Base-by-base conservation (phyloP, 192 early-diverging fungal species). In the Gaertneriomyces sp. region DNA sequence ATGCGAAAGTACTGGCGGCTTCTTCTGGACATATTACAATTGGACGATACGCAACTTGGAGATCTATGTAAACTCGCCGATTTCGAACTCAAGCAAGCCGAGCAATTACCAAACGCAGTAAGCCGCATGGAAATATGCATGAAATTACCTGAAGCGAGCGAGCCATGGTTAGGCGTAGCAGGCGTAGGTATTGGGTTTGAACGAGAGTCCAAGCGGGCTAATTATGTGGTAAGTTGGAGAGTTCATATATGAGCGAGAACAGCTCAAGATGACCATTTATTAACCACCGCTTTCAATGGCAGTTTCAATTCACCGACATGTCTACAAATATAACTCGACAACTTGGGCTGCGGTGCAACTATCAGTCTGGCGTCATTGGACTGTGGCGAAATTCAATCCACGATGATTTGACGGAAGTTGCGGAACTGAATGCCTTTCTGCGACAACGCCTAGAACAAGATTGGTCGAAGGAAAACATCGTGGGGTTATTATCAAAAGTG, bases 291-390 rank as follows among this genome's bases (percentile, higher is more conserved):
- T 51, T 25, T 17, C 42, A 16, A 7, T 17, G 49, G 7, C 60
- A 62, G 68, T 56, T 62, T 42, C 58, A 60, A 5, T 38, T 52
- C 38, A 53, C 45, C 4, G 50, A 69, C 38, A 14, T 20, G 5
- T 52, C 11, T 5, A 68, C 66, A 1, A 14, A 25, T 12, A n/a
- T 44, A 41, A 41, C 47, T n/a, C 40, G 43, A 17, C 53, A 62
- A 12, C 16, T 62, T 39, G 51, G 60, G n/a, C 5, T 69, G 11
- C 60, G 53, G 42, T 69, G 62, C 68, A 69, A 69, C 47, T 56
- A 14, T 16, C 11, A 12, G 8, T 62, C 68, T 4, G 60, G 50
- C 41, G 60, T 69, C 7, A 42, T 69, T 41, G 45, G 60, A 6
- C 68, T 41, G 17, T 69, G 68, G 68, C 43, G 33, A n/a, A 42